These are phyloP conservation scores for Ophiocordyceps camponoti-leonardi DNA, from an alignment of 2,329 filamentous ascomycete species.

Conservation along the genomic window DNA sequence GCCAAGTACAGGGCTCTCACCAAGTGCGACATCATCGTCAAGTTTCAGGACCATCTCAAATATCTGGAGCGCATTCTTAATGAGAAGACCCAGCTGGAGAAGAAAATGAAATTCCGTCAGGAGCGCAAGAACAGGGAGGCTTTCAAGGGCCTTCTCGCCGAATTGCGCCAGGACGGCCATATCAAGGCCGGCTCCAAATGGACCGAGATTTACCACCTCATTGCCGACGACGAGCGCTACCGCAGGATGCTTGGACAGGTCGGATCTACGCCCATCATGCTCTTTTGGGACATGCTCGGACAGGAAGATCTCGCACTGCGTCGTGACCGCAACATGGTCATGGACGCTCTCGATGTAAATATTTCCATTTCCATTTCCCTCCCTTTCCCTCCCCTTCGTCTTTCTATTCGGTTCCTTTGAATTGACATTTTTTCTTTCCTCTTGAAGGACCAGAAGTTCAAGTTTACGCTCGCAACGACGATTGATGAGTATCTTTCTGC, in stretches of 20 bases:
- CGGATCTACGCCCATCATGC: constrained; percentile 72
- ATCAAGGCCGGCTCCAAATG: constrained; percentile 87
- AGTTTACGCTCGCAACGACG: constrained; percentile 71
- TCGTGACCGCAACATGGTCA: constrained; percentile 61
- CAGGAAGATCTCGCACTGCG: constrained; percentile 83
- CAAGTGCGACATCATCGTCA: constrained; percentile 78
- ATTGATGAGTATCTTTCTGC: constrained; percentile 75
- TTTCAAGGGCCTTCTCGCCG: constrained; percentile 57
- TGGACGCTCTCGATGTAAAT: constrained; percentile 76
- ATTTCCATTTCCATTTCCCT: too few species aligned
- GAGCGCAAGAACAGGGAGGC: constrained; percentile 77
- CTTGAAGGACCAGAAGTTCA: constrained; percentile 69
- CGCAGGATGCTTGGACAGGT: constrained; percentile 64
- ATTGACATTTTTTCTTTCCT: background rate
- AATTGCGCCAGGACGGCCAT: constrained; percentile 57
- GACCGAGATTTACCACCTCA: constrained; percentile 58
- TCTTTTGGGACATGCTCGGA: constrained; percentile 93
- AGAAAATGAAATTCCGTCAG: constrained; percentile 59
- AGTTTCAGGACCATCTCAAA: constrained; percentile 93
- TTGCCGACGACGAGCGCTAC: constrained; percentile 73
- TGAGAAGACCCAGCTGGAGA: constrained; percentile 74
- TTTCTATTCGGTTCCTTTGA: background rate
- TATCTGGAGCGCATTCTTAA: constrained; percentile 81
- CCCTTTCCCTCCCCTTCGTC: background rate
- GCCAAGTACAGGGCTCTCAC: constrained; percentile 73